Base-by-base conservation (phyloP, 2,329 filamentous ascomycete species). In the Aspergillus intermedius region DNA sequence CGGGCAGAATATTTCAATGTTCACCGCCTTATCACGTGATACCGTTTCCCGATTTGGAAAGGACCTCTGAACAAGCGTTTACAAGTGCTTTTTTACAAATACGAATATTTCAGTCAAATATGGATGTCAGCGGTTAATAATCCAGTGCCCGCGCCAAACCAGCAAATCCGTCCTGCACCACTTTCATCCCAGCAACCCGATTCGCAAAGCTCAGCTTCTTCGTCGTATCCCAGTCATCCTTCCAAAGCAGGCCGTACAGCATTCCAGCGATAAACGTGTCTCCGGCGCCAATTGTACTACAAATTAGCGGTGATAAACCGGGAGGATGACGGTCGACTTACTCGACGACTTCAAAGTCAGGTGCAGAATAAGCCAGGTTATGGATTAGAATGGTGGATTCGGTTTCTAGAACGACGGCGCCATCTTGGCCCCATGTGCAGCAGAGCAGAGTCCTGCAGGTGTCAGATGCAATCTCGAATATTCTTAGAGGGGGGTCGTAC, bases 211-310 rank as follows among this genome's bases (percentile, higher is more conserved):
- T 64, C 51, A 86, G 63, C 57, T 75, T 79, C 49, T 67, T 62
- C 45, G 66, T 56, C 42, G 75, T 59, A 56, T 69, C 63, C 79
- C 79, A 83, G 53, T 76, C 69, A 40, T 60, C 56, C 53, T 75
- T 75, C 60, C 73, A 78, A 49, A 77, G 67, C 52, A 87, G 65
- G 32, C 73, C 76, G 66, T 83, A 87, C 44, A 89, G 68, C 65
- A 86, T 81, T 50, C 84, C 85, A 30, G 85, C 86, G 54, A 86
- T 80, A 60, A 89, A 89, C 0, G 86, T 88, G 61, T 89, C 86
- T 55, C 86, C 86, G 40, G 86, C 86, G 47, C 86, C 86, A 52
- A 88, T 78, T 5, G 84, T 77, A 63, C 85, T 87, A 62, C 4
- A 44, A 55, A 17, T 63, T 32, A 59, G 52, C 17, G 10, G 10